Evolutionary conservation across 106 monocot species (phyloP), one percentile per base, ranked within the genome.

Genomic region (Dendrobium chrysotoxum): DNA sequence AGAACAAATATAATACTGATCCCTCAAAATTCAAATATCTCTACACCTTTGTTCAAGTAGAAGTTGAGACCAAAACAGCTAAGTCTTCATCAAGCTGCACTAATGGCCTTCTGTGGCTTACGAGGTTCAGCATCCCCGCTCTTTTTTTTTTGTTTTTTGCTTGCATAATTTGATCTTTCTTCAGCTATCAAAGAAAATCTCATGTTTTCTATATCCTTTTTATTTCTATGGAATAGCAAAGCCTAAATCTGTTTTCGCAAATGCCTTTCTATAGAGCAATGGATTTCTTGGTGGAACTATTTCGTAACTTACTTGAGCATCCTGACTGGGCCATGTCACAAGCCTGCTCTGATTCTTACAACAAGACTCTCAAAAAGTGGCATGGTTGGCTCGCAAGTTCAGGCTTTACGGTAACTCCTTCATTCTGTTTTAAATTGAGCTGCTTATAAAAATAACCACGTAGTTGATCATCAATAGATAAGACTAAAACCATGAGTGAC

Each of bases 311-410:
- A 73, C 79, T 96, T 31, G 82, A 78, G 78, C 91, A 96, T 88
- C 80, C 85, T 53, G 93, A 96, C 76, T 96, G 95, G 93, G 84
- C 81, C 58, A 96, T 96, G 95, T 81, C 93, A 45, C 88, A 93
- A 84, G 89, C 85, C 35, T 93, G 93, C 54, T 88, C 85, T 28
- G 90, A 96, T 85, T 89, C 95, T 6, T 96, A 96, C 45, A 72
- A 61, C 53, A 93, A 96, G 76, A 96, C 95, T 31, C 79, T 96
- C 53, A 93, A 93, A 79, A 89, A 90, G 80, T 93, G 89, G 88
- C 95, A 96, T 78, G 95, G 95, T 13, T 96, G 93, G 93, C 88
- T 96, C 45, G 95, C 95, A 15, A 96, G 95, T 78, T 93, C 95
- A 66, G 91, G 88, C 77, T 96, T 96, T 89, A 84, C 89, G 45